Conservation (phyloP, 495 filamentous ascomycete species). For the Penicillium egyptiacum region DNA sequence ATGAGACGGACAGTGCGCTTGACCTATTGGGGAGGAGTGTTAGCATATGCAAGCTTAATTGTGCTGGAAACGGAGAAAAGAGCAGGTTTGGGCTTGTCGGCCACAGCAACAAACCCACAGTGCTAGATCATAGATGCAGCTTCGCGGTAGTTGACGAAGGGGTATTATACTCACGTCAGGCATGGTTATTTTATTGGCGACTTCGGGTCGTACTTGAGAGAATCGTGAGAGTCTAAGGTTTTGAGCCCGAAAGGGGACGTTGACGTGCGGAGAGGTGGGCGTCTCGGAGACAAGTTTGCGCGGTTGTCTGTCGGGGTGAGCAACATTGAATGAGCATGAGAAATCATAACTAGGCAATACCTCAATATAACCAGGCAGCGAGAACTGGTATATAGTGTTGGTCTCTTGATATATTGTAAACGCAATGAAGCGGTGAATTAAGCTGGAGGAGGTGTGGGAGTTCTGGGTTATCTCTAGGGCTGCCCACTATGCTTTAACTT, state of each 20-base stretch:
- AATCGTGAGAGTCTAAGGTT: neutral
- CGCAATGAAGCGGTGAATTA: neutral
- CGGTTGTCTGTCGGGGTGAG: neutral
- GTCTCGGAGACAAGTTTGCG: constrained; percentile 8
- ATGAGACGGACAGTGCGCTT: constrained; percentile 89
- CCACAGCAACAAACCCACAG: neutral
- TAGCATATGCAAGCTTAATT: constrained; percentile 8
- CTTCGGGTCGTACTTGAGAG: neutral
- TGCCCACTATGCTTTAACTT: neutral
- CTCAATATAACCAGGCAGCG: neutral
- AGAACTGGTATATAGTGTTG: neutral
- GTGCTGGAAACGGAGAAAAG: neutral
- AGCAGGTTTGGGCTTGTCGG: neutral
- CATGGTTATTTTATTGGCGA: constrained; percentile 32
- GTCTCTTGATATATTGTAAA: neutral
- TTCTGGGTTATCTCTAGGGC: neutral
- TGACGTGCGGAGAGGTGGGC: constrained; percentile 3
- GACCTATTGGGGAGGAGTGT: constrained; percentile 48
- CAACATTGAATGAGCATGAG: neutral
- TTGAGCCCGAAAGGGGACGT: neutral
- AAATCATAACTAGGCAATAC: neutral
- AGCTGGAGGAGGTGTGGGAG: neutral
- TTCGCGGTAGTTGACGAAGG: neutral
- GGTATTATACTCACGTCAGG: constrained; percentile 45
- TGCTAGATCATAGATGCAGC: neutral